Percentiles rank a stretch among this genome's conserved stretches.
Evolutionary conservation across 768 basidiomycete genomes (phyloP).

Genomic region (Ramaria rubella): DNA sequence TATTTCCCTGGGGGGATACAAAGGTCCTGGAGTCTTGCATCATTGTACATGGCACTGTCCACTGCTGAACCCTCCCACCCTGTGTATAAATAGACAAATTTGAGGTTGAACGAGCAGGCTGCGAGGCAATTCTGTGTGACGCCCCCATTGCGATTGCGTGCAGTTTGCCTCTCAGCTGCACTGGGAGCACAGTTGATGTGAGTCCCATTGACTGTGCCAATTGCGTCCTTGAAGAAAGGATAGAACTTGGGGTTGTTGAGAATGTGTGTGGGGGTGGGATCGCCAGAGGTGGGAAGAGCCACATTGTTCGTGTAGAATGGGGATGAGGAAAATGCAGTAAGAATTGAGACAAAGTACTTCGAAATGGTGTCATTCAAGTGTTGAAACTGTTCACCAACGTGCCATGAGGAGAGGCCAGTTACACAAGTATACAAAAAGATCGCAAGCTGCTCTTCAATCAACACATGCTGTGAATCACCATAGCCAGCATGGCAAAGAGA

Average conservation of each 20-base stretch:
- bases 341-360: neutral
- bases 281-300: neutral
- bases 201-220: constrained; percentile 31
- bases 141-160: constrained; percentile 6
- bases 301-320: neutral
- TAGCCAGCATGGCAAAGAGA: neutral
- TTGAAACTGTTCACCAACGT: neutral
- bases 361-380: neutral
- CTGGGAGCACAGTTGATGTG: too few relatives aligned
- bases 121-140: constrained; percentile 13
- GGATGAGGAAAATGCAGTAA: neutral
- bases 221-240: constrained; percentile 28
- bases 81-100: constrained; percentile 15
- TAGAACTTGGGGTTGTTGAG: neutral
- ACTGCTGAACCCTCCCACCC: constrained; percentile 17
- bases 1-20: constrained; percentile 14
- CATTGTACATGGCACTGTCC: constrained; percentile 9
- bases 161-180: neutral
- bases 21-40: constrained; percentile 13
- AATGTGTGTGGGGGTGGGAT: neutral
- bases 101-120: constrained; percentile 14
- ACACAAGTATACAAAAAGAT: neutral
- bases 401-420: neutral
- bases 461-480: neutral
- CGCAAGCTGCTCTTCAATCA: neutral